Conservation (phyloP, 768 basidiomycete species). For the Rickenella mellea region DNA sequence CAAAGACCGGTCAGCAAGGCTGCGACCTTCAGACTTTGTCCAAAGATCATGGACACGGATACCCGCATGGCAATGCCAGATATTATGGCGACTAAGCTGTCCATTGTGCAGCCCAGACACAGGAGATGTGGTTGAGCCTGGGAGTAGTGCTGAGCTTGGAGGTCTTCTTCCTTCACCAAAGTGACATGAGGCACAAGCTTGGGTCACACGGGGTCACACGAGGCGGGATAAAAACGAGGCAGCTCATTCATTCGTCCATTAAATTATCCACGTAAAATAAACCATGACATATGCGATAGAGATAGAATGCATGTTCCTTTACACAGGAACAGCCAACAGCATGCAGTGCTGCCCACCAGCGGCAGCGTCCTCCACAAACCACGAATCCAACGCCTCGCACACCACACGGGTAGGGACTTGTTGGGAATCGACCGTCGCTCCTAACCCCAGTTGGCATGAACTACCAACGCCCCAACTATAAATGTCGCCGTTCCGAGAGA, state of each 20-base stretch:
- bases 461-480: slow-evolving; percentile 10
- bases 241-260: no score
- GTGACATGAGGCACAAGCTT: no score
- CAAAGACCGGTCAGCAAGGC: background rate
- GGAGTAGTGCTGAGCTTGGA: no score
- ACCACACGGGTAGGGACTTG: slow-evolving; percentile 5
- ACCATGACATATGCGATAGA: no score
- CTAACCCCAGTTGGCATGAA: slow-evolving; percentile 8
- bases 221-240: no score
- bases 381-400: slow-evolving; percentile 7
- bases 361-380: slow-evolving; percentile 6
- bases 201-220: no score
- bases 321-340: slow-evolving; percentile 9
- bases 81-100: no score
- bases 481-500: slow-evolving; percentile 6
- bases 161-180: no score
- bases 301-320: no score
- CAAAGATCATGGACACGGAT: background rate
- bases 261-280: no score
- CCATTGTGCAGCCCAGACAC: no score
- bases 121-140: no score
- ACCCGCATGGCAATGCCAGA: background rate
- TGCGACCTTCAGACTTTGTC: background rate
- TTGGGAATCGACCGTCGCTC: slow-evolving; percentile 5
- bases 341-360: slow-evolving; percentile 12